Percentiles rank a stretch among this genome's conserved stretches.
phyloP scores from a whole-genome alignment of 345 rosid genomes.

The Euphorbia pulcherrima region DNA sequence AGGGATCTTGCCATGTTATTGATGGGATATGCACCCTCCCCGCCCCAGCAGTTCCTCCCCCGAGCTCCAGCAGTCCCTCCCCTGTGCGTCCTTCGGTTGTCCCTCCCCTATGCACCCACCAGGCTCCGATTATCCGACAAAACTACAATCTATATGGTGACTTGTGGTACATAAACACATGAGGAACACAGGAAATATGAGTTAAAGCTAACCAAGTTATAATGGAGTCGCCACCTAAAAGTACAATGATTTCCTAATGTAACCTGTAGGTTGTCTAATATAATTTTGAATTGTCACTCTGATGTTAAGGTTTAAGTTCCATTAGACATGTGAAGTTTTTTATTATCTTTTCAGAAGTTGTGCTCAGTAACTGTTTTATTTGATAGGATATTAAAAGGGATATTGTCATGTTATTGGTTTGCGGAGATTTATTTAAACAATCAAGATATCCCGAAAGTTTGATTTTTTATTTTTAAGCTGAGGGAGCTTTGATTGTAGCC shows the following conservation, averaged over 20 bases:
- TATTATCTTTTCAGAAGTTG: conserved; percentile 16
- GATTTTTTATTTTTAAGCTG: too few relatives aligned
- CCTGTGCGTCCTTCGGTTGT: conserved; percentile 82
- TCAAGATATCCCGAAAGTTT: conserved; percentile 84
- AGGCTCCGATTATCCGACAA: too few relatives aligned
- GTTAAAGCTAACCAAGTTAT: neutral
- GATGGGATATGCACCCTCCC: too few relatives aligned
- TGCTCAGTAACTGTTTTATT: conserved; percentile 26
- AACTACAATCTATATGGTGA: too few relatives aligned
- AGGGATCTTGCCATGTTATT: conserved; percentile 44
- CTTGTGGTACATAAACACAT: neutral
- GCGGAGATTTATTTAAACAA: conserved; percentile 88
- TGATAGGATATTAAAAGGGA: conserved; percentile 48
- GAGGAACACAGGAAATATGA: neutral
- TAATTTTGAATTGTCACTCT: conserved; percentile 3
- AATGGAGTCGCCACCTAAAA: neutral
- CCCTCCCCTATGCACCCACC: too few relatives aligned
- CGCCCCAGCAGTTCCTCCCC: too few relatives aligned
- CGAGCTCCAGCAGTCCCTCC: conserved; percentile 93
- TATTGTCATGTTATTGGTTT: conserved; percentile 44
- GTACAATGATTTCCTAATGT: too few relatives aligned
- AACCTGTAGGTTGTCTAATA: neutral
- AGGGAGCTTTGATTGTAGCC: conserved; percentile 87
- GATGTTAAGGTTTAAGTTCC: conserved; percentile 4
- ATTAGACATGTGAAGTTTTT: neutral